Conservation (phyloP, 176 grass and related monocot species). For the Juncus inflexus region DNA sequence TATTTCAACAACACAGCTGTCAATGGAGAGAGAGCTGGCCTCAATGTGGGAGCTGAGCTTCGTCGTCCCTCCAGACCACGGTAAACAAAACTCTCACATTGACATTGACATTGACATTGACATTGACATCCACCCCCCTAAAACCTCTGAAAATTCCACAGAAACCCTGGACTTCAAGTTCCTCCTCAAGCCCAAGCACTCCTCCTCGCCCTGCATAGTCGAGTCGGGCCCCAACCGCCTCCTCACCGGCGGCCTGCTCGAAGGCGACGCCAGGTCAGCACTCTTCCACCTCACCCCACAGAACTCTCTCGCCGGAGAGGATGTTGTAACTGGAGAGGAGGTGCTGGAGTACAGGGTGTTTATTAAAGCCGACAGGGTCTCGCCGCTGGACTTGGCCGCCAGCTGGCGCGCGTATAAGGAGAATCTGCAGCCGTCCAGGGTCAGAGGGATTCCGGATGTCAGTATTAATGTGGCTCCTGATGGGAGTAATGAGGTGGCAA, state of each 20-base stretch:
- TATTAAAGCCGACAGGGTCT: conserved; percentile 84
- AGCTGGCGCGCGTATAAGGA: conserved; percentile 96
- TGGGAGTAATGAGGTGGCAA: conserved; percentile 45
- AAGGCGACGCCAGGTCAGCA: conserved; percentile 70
- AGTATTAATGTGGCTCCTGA: conserved; percentile 70
- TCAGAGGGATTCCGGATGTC: conserved; percentile 85
- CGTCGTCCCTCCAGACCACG: conserved; percentile 85
- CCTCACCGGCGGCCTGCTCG: conserved; percentile 76
- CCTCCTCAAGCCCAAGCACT: conserved; percentile 82
- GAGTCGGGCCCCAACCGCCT: conserved; percentile 65
- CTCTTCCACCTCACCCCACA: conserved; percentile 63
- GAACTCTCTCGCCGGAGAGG: conserved; percentile 16
- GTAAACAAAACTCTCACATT: conserved; percentile 27
- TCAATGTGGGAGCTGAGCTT: conserved; percentile 99
- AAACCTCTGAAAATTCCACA: conserved; percentile 5
- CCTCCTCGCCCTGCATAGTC: conserved; percentile 46
- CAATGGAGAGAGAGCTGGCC: conserved; percentile 91
- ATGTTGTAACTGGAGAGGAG: conserved; percentile 28
- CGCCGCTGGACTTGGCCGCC: conserved; percentile 83
- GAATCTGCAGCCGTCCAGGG: conserved; percentile 78
- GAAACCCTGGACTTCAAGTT: conserved; percentile 96
- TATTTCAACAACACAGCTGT: conserved; percentile 38
- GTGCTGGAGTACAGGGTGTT: conserved; percentile 73
- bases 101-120: too few species aligned
- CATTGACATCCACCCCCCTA: too few species aligned